A percentile compares a stretch with the other conserved stretches of the same genome.
phyloP scores from a whole-genome alignment of 163 green algal species.

The Coccomyxa subellipsoidea region DNA sequence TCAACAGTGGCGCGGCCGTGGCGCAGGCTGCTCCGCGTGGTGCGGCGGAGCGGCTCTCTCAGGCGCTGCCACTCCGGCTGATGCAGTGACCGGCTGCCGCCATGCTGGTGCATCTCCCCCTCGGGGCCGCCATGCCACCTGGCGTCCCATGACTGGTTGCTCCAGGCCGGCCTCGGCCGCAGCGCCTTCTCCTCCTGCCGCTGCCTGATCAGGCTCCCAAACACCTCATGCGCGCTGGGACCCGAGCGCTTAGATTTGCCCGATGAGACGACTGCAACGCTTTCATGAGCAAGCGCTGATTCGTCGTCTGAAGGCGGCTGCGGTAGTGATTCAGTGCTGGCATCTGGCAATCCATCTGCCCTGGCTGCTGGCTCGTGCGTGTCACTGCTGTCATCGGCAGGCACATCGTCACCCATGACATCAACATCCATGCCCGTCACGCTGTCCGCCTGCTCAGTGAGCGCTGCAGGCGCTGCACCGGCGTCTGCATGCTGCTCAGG shows the following conservation, averaged over 20 bases:
- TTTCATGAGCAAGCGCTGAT: neutral
- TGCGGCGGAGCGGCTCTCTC: neutral
- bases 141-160: neutral
- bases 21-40: neutral
- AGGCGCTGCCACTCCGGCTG: neutral
- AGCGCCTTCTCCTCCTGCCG: neutral
- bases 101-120: neutral
- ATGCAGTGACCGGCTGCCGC: neutral
- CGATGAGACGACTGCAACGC: neutral
- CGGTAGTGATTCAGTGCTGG: neutral
- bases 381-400: neutral
- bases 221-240: neutral
- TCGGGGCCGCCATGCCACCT: neutral
- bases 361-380: neutral
- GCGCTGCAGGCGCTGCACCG: neutral
- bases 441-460: neutral
- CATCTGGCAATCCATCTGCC: neutral
- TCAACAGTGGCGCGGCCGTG: neutral
- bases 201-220: neutral
- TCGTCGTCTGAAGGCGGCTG: too few relatives aligned
- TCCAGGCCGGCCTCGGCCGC: neutral
- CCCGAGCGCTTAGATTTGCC: neutral
- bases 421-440: too few relatives aligned
- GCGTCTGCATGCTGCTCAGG: neutral
- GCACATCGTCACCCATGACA: neutral